phyloP scores from a whole-genome alignment of 805 yeast genomes.

The Teunomyces atbi region DNA sequence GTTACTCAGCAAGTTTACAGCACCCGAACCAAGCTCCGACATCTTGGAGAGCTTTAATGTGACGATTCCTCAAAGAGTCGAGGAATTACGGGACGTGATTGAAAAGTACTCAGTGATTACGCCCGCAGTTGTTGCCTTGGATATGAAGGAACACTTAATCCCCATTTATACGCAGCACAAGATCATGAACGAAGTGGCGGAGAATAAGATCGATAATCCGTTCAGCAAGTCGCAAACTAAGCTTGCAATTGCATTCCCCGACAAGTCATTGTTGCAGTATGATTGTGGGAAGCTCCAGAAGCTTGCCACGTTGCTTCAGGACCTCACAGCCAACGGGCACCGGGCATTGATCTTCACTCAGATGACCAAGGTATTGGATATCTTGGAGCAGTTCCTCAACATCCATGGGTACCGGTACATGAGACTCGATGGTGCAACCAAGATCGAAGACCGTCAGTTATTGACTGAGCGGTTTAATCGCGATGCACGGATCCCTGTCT shows the following conservation, averaged over 20 bases:
- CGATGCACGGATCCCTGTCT: constrained; percentile 83
- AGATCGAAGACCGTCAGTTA: constrained; percentile 93
- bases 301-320: constrained; percentile 70
- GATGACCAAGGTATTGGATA: constrained; percentile 95
- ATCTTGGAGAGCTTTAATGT: constrained; percentile 20
- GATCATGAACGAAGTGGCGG: constrained; percentile 28
- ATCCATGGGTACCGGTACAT: constrained; percentile 91
- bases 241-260: constrained; percentile 92
- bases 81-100: constrained; percentile 47
- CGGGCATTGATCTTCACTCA: constrained; percentile 95
- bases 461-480: constrained; percentile 89
- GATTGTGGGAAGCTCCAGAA: constrained; percentile 97
- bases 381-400: constrained; percentile 88
- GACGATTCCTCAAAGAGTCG: constrained; percentile 27
- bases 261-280: constrained; percentile 83
- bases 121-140: constrained; percentile 78
- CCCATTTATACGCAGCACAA: constrained; percentile 37
- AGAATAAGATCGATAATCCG: constrained; percentile 46
- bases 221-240: constrained; percentile 85
- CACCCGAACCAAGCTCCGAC: constrained; percentile 11
- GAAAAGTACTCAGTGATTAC: constrained; percentile 84
- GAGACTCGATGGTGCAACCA: constrained; percentile 97
- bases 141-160: constrained; percentile 56
- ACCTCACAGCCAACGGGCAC: constrained; percentile 83
- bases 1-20: constrained; percentile 28